Conservation (phyloP, 768 basidiomycete species). For the Rhizopogon sp. region DNA sequence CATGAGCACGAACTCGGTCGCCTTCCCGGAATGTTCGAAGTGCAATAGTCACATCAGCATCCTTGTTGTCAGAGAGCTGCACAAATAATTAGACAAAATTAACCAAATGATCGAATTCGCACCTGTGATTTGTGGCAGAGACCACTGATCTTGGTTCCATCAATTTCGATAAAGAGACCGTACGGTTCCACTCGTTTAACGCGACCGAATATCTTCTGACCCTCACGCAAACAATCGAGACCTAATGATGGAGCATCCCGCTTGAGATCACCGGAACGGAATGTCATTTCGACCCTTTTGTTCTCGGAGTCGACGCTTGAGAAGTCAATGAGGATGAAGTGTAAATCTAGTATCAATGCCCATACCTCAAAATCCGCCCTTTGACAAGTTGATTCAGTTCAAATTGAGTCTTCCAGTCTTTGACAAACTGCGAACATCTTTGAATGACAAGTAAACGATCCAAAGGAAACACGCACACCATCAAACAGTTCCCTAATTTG, state of each 20-base stretch:
- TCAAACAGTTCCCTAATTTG: slow-evolving; percentile 94
- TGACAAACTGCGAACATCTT: slow-evolving; percentile 62
- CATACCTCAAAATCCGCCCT: slow-evolving; percentile 79
- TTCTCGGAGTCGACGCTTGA: slow-evolving; percentile 62
- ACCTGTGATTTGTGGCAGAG: slow-evolving; percentile 95
- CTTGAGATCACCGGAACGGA: slow-evolving; percentile 61
- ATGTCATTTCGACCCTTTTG: slow-evolving; percentile 87
- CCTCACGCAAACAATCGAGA: slow-evolving; percentile 59
- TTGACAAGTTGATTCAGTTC: slow-evolving; percentile 77
- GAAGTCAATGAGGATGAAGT: slow-evolving; percentile 5
- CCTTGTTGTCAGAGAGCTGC: slow-evolving; percentile 84
- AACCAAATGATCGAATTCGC: slow-evolving; percentile 13
- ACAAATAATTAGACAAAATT: neutral
- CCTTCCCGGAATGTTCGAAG: slow-evolving; percentile 82
- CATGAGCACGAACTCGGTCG: slow-evolving; percentile 76
- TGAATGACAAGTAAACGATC: slow-evolving; percentile 6
- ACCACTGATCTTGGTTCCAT: slow-evolving; percentile 79
- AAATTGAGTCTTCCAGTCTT: slow-evolving; percentile 91
- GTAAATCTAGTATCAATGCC: neutral
- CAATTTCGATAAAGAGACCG: slow-evolving; percentile 89
- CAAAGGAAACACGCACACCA: slow-evolving; percentile 39
- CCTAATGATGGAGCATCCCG: slow-evolving; percentile 34
- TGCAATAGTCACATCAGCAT: slow-evolving; percentile 73
- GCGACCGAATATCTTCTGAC: slow-evolving; percentile 74
- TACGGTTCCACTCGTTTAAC: slow-evolving; percentile 84